Conservation (phyloP, 2,329 filamentous ascomycete species). For the Nigrospora sphaerica region DNA sequence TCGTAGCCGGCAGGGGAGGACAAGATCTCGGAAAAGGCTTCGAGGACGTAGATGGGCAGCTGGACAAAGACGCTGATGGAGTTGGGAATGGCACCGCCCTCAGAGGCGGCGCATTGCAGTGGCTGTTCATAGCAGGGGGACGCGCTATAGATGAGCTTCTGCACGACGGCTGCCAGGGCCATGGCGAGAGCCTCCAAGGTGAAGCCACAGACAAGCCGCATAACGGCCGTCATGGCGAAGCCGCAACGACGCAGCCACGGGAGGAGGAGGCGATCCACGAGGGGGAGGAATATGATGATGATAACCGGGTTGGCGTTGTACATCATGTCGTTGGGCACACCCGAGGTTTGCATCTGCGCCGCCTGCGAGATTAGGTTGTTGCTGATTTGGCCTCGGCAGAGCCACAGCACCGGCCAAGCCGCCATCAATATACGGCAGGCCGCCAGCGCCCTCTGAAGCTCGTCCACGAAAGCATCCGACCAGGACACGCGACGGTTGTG, state of each 20-base stretch:
- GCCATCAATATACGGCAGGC: neutral
- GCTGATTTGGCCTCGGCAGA: neutral
- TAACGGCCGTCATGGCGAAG: neutral
- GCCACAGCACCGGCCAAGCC: neutral
- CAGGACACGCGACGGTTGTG: neutral
- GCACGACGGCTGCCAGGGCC: neutral
- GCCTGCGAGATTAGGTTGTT: neutral
- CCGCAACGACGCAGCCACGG: neutral
- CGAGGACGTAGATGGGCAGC: neutral
- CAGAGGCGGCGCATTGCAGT: neutral
- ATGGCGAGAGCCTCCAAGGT: neutral
- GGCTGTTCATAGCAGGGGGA: neutral
- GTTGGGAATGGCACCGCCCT: neutral
- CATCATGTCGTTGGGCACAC: neutral
- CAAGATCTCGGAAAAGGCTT: neutral
- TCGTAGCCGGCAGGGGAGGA: neutral
- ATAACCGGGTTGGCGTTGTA: neutral
- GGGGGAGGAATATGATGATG: neutral
- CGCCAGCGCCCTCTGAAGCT: neutral
- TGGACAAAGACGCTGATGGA: neutral
- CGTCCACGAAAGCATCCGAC: neutral
- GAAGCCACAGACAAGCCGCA: neutral
- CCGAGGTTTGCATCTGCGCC: neutral
- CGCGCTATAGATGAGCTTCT: neutral
- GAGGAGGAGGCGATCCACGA: neutral